Evolutionary conservation across 2,329 filamentous ascomycete genomes (phyloP).

Genomic region (Diplodia corticola): DNA sequence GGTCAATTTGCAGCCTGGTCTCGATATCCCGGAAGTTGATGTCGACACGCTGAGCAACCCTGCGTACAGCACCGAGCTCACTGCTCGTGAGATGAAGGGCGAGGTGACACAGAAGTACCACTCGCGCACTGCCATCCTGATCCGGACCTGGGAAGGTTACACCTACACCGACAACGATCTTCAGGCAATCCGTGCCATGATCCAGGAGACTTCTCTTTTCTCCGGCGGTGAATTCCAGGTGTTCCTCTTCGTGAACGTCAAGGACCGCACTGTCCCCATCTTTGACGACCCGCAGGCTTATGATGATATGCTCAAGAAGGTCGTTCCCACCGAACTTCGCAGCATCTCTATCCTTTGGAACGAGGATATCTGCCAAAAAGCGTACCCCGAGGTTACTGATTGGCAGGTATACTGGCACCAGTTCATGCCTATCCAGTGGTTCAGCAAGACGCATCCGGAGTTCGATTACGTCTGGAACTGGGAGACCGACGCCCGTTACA

Average conservation of each 20-base stretch:
- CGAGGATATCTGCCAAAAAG: constrained; percentile 53
- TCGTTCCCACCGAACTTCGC: constrained; percentile 69
- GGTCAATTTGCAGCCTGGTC: constrained; percentile 18
- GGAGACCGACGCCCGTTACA: constrained; percentile 80
- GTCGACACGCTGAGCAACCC: constrained; percentile 15
- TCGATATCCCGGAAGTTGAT: constrained; percentile 13
- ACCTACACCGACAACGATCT: constrained; percentile 50
- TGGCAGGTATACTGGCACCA: constrained; percentile 58
- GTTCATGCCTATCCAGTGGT: constrained; percentile 74
- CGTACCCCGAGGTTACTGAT: constrained; percentile 52
- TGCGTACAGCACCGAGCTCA: constrained; percentile 17
- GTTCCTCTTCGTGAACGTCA: constrained; percentile 51
- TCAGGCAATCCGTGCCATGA: constrained; percentile 47
- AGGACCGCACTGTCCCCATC: constrained; percentile 57
- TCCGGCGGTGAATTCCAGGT: constrained; percentile 52
- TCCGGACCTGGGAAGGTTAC: constrained; percentile 51
- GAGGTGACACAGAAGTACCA: constrained; percentile 37
- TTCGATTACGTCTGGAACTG: constrained; percentile 83
- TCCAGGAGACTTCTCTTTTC: constrained; percentile 48
- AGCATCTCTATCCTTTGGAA: constrained; percentile 75
- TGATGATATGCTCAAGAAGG: constrained; percentile 58
- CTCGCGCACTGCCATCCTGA: constrained; percentile 47
- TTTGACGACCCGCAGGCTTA: constrained; percentile 63
- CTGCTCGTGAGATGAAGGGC: constrained; percentile 3
- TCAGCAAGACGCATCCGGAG: constrained; percentile 72